A percentile compares a stretch with the other conserved stretches of the same genome.
Conservation (phyloP, 176 grass and related monocot species). For the Microstegium vimineum region DNA sequence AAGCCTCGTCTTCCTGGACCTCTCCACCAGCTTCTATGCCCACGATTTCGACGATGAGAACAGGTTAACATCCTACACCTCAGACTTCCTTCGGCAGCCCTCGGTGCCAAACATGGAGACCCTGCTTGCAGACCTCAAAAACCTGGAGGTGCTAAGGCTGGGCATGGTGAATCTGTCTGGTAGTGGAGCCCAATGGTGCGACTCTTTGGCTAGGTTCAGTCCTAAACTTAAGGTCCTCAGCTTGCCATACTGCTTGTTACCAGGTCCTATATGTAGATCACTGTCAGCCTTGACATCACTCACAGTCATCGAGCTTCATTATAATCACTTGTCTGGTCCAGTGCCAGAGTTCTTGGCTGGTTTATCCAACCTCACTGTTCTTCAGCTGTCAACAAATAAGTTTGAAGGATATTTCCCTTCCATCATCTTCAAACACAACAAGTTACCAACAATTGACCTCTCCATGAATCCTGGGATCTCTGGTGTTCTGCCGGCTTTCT, state of each 20-base stretch:
- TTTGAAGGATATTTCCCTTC: slow-evolving; percentile 25
- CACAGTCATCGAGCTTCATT: slow-evolving; percentile 18
- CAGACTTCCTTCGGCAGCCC: neutral
- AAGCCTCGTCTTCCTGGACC: slow-evolving; percentile 46
- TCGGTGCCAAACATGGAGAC: slow-evolving; percentile 4
- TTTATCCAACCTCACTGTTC: slow-evolving; percentile 25
- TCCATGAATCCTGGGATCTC: slow-evolving; percentile 18
- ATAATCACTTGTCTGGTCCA: slow-evolving; percentile 24
- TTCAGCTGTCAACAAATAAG: slow-evolving; percentile 8
- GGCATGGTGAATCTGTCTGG: slow-evolving; percentile 39
- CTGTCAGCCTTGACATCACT: slow-evolving; percentile 7
- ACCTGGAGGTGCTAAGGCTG: slow-evolving; percentile 22
- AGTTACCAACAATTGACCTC: slow-evolving; percentile 27
- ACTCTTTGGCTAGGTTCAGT: neutral
- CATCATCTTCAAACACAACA: slow-evolving; percentile 22
- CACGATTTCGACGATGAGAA: neutral
- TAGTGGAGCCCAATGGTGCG: slow-evolving; percentile 16
- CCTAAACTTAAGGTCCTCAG: slow-evolving; percentile 25
- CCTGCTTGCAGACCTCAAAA: slow-evolving; percentile 31
- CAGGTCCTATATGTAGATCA: slow-evolving; percentile 14
- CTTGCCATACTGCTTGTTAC: slow-evolving; percentile 16
- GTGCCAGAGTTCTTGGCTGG: slow-evolving; percentile 36
- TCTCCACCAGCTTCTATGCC: neutral
- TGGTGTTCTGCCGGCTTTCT: slow-evolving; percentile 23
- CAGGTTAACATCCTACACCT: neutral